A percentile compares a stretch with the other conserved stretches of the same genome.
Conservation (phyloP, 1,284 basidiomycete species). For the Ceratobasidium sp. region DNA sequence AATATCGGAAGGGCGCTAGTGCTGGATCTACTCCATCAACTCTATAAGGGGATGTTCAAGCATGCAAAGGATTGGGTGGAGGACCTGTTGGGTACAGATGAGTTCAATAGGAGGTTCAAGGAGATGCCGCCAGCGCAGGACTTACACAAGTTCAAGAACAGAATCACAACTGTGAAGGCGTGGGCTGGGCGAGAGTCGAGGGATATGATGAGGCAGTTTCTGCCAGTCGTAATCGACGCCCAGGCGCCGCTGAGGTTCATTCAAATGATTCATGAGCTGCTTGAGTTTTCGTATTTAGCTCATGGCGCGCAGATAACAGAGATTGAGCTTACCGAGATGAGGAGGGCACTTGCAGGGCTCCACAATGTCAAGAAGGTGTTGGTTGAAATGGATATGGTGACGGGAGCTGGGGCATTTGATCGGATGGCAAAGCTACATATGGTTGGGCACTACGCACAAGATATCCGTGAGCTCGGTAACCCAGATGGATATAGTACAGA, state of each 20-base stretch:
- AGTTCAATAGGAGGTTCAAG: constrained; percentile 20
- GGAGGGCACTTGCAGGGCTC: background rate
- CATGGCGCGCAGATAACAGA: constrained; percentile 11
- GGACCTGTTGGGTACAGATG: background rate
- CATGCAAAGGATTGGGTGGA: constrained; percentile 32
- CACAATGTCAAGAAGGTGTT: background rate
- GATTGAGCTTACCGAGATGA: background rate
- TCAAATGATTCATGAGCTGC: background rate
- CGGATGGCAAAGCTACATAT: constrained; percentile 14
- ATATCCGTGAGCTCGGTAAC: constrained; percentile 6
- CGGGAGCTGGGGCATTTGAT: too few species aligned
- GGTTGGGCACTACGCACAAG: constrained; percentile 2
- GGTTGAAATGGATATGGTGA: background rate
- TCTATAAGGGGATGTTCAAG: constrained; percentile 50
- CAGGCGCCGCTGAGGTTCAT: background rate
- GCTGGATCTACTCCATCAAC: background rate
- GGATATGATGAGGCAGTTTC: constrained; percentile 26
- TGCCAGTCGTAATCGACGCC: constrained; percentile 9
- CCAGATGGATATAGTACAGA: constrained; percentile 26
- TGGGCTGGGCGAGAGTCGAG: constrained; percentile 19
- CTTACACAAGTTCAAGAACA: constrained; percentile 14
- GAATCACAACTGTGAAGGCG: constrained; percentile 1
- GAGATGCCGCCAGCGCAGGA: constrained; percentile 17
- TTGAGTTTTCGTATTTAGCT: constrained; percentile 8
- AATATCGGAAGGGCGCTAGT: background rate